Conservation (phyloP, 2,329 filamentous ascomycete species). For the Septoria linicola region DNA sequence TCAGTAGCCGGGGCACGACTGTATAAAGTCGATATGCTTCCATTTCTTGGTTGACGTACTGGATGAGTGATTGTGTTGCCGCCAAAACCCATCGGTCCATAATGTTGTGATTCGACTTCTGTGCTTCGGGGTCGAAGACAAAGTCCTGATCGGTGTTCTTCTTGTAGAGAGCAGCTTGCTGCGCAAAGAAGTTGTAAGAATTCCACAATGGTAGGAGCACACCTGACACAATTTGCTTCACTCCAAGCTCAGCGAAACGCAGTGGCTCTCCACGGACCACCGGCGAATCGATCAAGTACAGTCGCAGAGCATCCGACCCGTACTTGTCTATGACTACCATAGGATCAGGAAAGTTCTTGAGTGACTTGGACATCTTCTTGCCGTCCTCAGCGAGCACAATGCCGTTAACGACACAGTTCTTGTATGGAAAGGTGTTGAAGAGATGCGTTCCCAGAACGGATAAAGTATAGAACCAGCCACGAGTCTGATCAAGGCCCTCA, state of each 20-base stretch:
- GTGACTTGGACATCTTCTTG: slow-evolving; percentile 97
- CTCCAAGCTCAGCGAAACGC: slow-evolving; percentile 85
- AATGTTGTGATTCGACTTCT: slow-evolving; percentile 78
- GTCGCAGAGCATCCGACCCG: slow-evolving; percentile 84
- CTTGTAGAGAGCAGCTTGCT: slow-evolving; percentile 80
- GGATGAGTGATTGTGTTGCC: slow-evolving; percentile 83
- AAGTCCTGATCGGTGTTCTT: slow-evolving; percentile 79
- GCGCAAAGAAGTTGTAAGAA: slow-evolving; percentile 94
- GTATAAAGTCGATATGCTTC: slow-evolving; percentile 71
- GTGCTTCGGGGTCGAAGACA: slow-evolving; percentile 72
- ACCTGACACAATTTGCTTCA: slow-evolving; percentile 92
- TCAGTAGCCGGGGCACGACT: slow-evolving; percentile 73
- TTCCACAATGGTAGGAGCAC: slow-evolving; percentile 93
- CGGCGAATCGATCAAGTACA: slow-evolving; percentile 97
- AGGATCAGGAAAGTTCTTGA: slow-evolving; percentile 95
- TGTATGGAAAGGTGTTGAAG: slow-evolving; percentile 80
- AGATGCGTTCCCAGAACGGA: slow-evolving; percentile 85
- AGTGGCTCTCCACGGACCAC: slow-evolving; percentile 89
- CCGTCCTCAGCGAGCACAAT: slow-evolving; percentile 92
- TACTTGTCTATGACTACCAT: slow-evolving; percentile 79
- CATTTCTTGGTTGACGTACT: slow-evolving; percentile 95
- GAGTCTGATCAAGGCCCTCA: slow-evolving; percentile 87
- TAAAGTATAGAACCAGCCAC: slow-evolving; percentile 96
- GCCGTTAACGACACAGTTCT: slow-evolving; percentile 95
- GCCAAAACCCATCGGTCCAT: slow-evolving; percentile 97